Conservation (phyloP, 768 basidiomycete species). For the Pleurotus citrinopileatus region DNA sequence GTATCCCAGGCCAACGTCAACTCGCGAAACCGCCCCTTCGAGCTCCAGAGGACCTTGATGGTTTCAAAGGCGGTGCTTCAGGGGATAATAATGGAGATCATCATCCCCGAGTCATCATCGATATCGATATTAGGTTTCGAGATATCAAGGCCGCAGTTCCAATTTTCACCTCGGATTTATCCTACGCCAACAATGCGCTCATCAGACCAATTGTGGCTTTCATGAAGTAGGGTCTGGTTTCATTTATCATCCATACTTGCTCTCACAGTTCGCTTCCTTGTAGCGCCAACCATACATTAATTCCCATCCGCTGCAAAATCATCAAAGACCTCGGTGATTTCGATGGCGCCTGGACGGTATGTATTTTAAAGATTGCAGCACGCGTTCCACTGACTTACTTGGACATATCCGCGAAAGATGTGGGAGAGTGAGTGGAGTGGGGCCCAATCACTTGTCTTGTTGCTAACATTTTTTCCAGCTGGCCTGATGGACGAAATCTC, state of each 20-base stretch:
- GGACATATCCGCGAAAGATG: conserved; percentile 46
- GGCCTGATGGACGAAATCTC: conserved; percentile 92
- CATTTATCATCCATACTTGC: background rate
- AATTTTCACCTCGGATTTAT: conserved; percentile 83
- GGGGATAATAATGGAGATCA: conserved; percentile 21
- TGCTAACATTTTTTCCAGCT: conserved; percentile 43
- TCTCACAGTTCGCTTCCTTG: conserved; percentile 10
- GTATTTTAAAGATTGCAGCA: conserved; percentile 27
- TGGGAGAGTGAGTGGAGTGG: conserved; percentile 77
- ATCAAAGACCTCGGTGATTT: conserved; percentile 84
- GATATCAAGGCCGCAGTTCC: conserved; percentile 96
- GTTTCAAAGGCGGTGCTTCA: conserved; percentile 15
- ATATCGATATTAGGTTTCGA: conserved; percentile 92
- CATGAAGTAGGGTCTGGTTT: conserved; percentile 73
- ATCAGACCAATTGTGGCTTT: conserved; percentile 97
- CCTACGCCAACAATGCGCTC: conserved; percentile 89
- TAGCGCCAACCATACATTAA: conserved; percentile 89
- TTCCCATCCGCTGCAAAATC: conserved; percentile 91
- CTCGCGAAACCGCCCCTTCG: conserved; percentile 84
- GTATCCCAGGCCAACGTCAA: conserved; percentile 84
- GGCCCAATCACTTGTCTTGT: background rate
- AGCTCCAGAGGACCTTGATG: conserved; percentile 53
- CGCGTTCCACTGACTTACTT: conserved; percentile 13
- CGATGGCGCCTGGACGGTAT: conserved; percentile 94
- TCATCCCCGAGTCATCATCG: conserved; percentile 64